Evolutionary conservation across 225 moss, liverwort and hornwort species (phyloP).

Genomic region (Rhytidiadelphus loreus): DNA sequence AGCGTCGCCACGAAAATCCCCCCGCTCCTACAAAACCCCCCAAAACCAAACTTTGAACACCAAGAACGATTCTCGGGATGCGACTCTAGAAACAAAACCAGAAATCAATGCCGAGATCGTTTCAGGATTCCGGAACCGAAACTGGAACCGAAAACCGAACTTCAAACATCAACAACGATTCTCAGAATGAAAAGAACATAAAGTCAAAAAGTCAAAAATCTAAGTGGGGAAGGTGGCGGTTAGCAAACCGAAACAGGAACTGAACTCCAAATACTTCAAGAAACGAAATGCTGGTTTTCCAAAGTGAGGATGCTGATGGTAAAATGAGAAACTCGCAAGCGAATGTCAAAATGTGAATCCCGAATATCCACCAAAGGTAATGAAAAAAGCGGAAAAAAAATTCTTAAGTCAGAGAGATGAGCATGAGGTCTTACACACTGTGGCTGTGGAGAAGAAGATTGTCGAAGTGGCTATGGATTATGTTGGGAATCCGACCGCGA

Average conservation of each 20-base stretch:
- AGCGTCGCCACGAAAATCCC: neutral
- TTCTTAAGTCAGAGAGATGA: too few relatives aligned
- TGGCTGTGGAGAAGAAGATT: neutral
- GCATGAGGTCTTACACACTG: neutral
- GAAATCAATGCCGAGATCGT: neutral
- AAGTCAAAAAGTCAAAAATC: neutral
- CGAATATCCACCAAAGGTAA: neutral
- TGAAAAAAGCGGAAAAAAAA: neutral
- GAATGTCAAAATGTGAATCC: neutral
- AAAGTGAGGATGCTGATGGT: neutral
- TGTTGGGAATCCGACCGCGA: neutral
- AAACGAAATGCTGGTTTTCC: neutral
- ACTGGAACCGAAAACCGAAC: neutral
- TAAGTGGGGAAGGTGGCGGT: neutral
- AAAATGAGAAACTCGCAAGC: neutral
- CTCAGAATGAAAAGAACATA: neutral
- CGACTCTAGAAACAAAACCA: neutral
- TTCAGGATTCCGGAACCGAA: neutral
- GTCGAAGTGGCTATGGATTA: neutral
- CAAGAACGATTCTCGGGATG: neutral
- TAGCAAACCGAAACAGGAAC: neutral
- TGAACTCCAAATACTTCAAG: neutral
- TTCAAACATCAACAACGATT: neutral
- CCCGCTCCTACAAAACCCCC: neutral
- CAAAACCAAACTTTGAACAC: neutral